Percentiles rank a stretch among this genome's conserved stretches.
Conservation (phyloP, 2,329 filamentous ascomycete genomes). For the Aspergillus pseudoglaucus region DNA sequence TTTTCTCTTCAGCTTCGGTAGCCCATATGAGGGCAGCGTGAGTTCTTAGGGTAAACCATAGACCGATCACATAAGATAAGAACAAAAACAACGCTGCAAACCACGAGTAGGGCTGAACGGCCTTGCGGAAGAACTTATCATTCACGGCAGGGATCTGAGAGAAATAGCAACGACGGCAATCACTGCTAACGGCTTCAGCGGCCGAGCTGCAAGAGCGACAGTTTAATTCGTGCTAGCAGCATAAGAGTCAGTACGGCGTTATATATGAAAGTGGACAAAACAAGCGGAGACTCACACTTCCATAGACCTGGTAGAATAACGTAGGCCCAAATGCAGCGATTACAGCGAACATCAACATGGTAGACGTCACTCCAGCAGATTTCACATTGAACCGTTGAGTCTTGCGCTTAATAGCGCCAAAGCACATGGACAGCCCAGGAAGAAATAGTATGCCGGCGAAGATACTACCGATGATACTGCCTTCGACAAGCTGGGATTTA, state of each 20-base stretch:
- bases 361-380: constrained; percentile 93
- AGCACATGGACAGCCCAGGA: constrained; percentile 96
- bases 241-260: constrained; percentile 27
- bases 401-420: constrained; percentile 94
- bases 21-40: constrained; percentile 98
- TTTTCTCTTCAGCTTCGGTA: constrained; percentile 72
- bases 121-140: constrained; percentile 82
- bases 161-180: constrained; percentile 92
- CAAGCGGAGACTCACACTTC: constrained; percentile 55
- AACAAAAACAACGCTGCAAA: constrained; percentile 80
- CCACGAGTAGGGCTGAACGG: constrained; percentile 90
- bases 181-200: constrained; percentile 40
- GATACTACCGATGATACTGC: constrained; percentile 94
- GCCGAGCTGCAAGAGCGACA: constrained; percentile 62
- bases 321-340: constrained; percentile 94
- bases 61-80: constrained; percentile 83
- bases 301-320: constrained; percentile 97
- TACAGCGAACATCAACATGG: constrained; percentile 93
- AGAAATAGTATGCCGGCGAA: constrained; percentile 94
- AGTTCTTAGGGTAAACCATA: constrained; percentile 92
- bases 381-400: constrained; percentile 97
- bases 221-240: constrained; percentile 71
- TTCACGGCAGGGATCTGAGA: constrained; percentile 76
- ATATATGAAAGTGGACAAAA: background rate
- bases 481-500: constrained; percentile 88